Evolutionary conservation across 352 stramenopile genomes (phyloP), one percentile per base, ranked within the genome.

Genomic region (Phytophthora syringae): DNA sequence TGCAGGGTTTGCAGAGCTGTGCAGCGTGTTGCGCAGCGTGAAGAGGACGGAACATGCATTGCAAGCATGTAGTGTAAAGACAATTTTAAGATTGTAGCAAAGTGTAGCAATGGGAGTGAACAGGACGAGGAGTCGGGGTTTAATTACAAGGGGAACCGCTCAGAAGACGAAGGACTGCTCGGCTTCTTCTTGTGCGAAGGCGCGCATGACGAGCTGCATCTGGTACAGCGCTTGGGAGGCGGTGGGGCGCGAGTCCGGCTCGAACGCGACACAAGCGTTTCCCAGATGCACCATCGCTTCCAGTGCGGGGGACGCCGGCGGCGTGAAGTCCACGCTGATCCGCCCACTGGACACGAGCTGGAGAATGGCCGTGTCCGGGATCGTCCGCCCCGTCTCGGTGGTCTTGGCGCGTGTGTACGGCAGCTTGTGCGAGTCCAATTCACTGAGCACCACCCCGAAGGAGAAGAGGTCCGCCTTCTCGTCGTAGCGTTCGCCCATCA

Each of bases 191-290:
- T 80, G 68, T 3, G 56, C 57, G 36, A 76, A 76, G 15, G 68
- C 68, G 10, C 57, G 68, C 43, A 76, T 72, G 21, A 80, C 62
- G 24, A 75, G 60, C 30, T 88, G 77, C 49, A 92, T 71, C 45
- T 76, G 65, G 59, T 89, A 90, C 20, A 82, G 65, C 27, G 85
- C 75, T 57, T 88, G 67, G 0, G 76, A 55, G 1, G 83, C 80
- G 3, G 79, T 88, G 28, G 83, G 83, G 20, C 83, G 81, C 44
- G 77, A 56, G 22, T 74, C 52, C 5, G 81, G 79, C 7, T 90
- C 76, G 12, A 89, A 64, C 5, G 76, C 52, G n/a, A 90, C 68
- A 48, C 83, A 92, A 0, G 64, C 54, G 2, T 76, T 67, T 5
- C 62, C 76, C 1, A 78, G 59, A 36, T 74, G 58, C 15, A 81